Evolutionary conservation across 2,329 filamentous ascomycete genomes (phyloP), one percentile per base, ranked within the genome.

Genomic region (Ophiostoma angusticollis): DNA sequence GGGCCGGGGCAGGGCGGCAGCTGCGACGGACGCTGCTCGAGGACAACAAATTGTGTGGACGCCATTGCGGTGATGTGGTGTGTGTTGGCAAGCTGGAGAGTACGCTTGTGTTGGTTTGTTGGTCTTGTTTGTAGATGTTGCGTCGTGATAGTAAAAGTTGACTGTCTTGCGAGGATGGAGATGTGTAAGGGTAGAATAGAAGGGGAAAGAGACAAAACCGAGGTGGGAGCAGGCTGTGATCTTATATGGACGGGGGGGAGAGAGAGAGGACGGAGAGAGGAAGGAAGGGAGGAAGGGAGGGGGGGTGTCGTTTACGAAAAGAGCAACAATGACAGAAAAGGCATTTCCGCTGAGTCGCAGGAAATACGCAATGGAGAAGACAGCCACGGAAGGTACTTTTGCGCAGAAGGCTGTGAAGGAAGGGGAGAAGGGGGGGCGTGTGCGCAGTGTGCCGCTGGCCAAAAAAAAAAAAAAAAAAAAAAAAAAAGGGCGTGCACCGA

Each of bases 1-100:
- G 74, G 74, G 50, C 74, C 74, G 39, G 74, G 74, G 70, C 74
- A 78, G 50, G 74, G 74, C 62, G 74, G 74, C 48, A 79, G 71
- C 54, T 78, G 72, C 50, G 73, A 75, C 46, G 74, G 74, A 55
- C 74, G 70, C 58, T 75, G 71, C 47, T 69, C 62, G 59, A 70
- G 68, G 67, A 74, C 72, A 44, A 57, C 62, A 58, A 54, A 47
- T 42, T 53, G 47, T 50, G 37, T 43, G 39, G 45, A 45, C 37
- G 44, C 45, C 40, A 47, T 44, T 42, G 43, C 22, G 35, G 21
- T 17, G 31, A 27, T 41, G 37, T 22, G 6, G 44, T 12, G 22
- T 44, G 44, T 17, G 31, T 6, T 42, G 47, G 39, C 37, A 33
- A 40, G 25, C 30, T 40, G 43, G 25, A 39, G 42, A 22, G 27